phyloP scores from a whole-genome alignment of 179 eudicot species.

The Silene coronaria region DNA sequence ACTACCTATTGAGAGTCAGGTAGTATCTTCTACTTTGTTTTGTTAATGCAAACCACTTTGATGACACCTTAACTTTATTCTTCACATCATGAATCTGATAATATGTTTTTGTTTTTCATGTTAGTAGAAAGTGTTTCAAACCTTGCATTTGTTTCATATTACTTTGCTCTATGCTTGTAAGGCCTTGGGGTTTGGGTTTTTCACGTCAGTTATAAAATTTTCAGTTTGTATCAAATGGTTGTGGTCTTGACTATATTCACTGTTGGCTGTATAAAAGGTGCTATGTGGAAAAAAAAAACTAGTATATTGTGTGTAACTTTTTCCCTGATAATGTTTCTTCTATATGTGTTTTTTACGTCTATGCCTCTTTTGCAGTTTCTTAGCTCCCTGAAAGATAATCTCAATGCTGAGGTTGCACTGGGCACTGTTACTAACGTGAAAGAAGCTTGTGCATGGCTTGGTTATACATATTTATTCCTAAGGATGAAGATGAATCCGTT shows the following conservation, averaged over 20 bases:
- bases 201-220: background rate
- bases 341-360: background rate
- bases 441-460: slow-evolving; percentile 99
- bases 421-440: slow-evolving; percentile 99
- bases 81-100: background rate
- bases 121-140: background rate
- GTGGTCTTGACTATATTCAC: background rate
- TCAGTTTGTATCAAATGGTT: background rate
- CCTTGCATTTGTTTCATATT: background rate
- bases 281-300: background rate
- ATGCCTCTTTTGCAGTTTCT: slow-evolving; percentile 58
- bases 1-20: slow-evolving; percentile 99
- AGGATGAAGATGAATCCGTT: slow-evolving; percentile 98
- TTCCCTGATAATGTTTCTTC: background rate
- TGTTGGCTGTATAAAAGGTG: background rate
- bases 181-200: background rate
- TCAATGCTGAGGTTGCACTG: slow-evolving; percentile 97
- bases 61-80: background rate
- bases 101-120: background rate
- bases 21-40: slow-evolving; percentile 17
- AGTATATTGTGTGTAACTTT: background rate
- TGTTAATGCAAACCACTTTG: slow-evolving; percentile 5
- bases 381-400: slow-evolving; percentile 90
- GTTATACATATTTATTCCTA: slow-evolving; percentile 88
- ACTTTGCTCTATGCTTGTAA: background rate